phyloP scores from a whole-genome alignment of 192 early-diverging fungal genomes.

The Spinellus fusiger region DNA sequence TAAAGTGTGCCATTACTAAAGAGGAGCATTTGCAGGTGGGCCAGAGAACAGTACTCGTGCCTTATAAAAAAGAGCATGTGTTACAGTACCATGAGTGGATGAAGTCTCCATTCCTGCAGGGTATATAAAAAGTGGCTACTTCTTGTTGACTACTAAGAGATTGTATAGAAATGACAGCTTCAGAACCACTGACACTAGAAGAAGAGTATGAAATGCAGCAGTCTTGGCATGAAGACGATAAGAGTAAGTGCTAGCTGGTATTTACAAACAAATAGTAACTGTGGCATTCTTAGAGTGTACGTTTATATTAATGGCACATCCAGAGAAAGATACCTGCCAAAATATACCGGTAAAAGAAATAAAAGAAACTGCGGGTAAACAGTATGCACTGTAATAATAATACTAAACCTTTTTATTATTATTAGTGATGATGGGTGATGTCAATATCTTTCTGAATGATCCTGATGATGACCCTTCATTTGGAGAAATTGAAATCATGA shows the following conservation, averaged over 20 bases:
- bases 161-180: slow-evolving; percentile 82
- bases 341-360: slow-evolving; percentile 24
- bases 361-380: slow-evolving; percentile 13
- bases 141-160: neutral
- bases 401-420: slow-evolving; percentile 33
- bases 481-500: slow-evolving; percentile 93
- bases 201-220: slow-evolving; percentile 96
- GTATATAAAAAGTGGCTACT: slow-evolving; percentile 24
- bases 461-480: slow-evolving; percentile 53
- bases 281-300: slow-evolving; percentile 49
- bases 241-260: slow-evolving; percentile 45
- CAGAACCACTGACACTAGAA: slow-evolving; percentile 85
- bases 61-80: slow-evolving; percentile 84
- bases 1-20: neutral
- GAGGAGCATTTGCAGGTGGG: slow-evolving; percentile 44
- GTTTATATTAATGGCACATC: slow-evolving; percentile 56
- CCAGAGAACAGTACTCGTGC: slow-evolving; percentile 64
- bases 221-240: slow-evolving; percentile 79
- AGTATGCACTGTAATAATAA: slow-evolving; percentile 10
- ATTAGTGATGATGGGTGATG: slow-evolving; percentile 86
- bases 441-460: slow-evolving; percentile 91
- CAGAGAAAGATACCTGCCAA: slow-evolving; percentile 9
- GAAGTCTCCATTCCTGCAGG: slow-evolving; percentile 81
- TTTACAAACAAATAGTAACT: too few relatives aligned
- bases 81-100: slow-evolving; percentile 93